A percentile compares a stretch with the other conserved stretches of the same genome.
phyloP scores from a whole-genome alignment of 78 protist species.

The Dictyostelium firmibasis region DNA sequence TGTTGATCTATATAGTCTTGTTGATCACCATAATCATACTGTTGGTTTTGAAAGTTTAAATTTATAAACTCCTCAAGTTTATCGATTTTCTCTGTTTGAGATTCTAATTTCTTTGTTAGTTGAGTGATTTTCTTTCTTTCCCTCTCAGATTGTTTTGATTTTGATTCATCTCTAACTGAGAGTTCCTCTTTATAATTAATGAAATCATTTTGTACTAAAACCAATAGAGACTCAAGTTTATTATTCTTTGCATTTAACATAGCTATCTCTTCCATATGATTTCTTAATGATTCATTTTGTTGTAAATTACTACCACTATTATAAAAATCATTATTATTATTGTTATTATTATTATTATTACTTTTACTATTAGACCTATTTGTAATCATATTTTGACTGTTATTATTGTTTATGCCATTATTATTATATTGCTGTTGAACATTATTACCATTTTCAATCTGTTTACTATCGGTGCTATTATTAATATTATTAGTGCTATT shows the following conservation, averaged over 20 bases:
- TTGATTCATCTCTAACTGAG: background rate
- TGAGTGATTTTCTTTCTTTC: background rate
- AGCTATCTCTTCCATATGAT: background rate
- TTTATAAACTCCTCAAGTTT: background rate
- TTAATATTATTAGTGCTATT: background rate
- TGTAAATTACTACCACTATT: background rate
- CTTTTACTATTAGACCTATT: background rate
- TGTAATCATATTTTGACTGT: background rate
- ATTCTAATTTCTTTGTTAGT: background rate
- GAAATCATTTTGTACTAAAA: background rate
- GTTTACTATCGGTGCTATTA: background rate
- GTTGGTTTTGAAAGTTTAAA: background rate
- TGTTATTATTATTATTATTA: background rate
- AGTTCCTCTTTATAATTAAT: background rate
- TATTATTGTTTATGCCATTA: background rate
- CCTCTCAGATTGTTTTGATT: background rate
- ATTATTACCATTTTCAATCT: background rate
- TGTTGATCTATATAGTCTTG: background rate
- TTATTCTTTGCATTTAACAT: background rate
- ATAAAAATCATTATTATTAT: background rate
- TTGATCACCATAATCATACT: slow-evolving; percentile 3
- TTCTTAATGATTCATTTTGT: background rate
- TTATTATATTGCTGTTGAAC: background rate
- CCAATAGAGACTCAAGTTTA: background rate
- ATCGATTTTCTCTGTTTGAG: background rate